Percentiles rank a stretch among this genome's conserved stretches.
Evolutionary conservation across 192 early-diverging fungal species (phyloP).

Genomic region (Helicostylum pulchrum): DNA sequence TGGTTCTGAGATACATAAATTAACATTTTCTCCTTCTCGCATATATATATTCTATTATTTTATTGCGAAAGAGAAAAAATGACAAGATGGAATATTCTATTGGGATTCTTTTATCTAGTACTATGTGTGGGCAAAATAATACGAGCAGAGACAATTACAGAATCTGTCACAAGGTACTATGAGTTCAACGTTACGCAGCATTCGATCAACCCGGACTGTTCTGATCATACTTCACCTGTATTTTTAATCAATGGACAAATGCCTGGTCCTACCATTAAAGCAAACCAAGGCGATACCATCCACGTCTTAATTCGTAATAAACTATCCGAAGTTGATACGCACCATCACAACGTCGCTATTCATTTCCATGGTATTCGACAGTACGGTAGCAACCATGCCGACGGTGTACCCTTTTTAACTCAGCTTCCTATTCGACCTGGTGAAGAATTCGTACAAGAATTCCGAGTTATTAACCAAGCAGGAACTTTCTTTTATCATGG

Average conservation of each 20-base stretch:
- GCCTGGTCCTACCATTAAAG: slow-evolving; percentile 48
- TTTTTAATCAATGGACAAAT: slow-evolving; percentile 30
- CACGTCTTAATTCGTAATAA: slow-evolving; percentile 44
- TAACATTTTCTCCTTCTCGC: too few relatives aligned
- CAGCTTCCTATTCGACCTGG: slow-evolving; percentile 51
- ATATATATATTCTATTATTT: too few relatives aligned
- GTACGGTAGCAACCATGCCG: slow-evolving; percentile 36
- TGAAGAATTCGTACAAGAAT: slow-evolving; percentile 44
- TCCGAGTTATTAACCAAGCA: slow-evolving; percentile 37
- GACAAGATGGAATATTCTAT: neutral
- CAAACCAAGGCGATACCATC: slow-evolving; percentile 48
- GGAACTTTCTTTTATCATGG: slow-evolving; percentile 49
- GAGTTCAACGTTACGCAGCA: slow-evolving; percentile 27
- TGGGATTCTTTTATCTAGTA: too few relatives aligned
- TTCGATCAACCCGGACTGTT: slow-evolving; percentile 24
- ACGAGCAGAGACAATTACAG: neutral
- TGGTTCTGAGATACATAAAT: too few relatives aligned
- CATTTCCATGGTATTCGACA: slow-evolving; percentile 54
- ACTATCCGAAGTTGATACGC: neutral
- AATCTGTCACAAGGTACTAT: slow-evolving; percentile 14
- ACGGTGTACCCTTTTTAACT: slow-evolving; percentile 59
- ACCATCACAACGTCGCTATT: slow-evolving; percentile 25
- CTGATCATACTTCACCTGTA: slow-evolving; percentile 5
- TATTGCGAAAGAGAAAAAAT: neutral
- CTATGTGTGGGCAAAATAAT: too few relatives aligned